These are phyloP conservation scores for Chlorella sp. DNA, from an alignment of 139 green algal species.

Conservation along the genomic window DNA sequence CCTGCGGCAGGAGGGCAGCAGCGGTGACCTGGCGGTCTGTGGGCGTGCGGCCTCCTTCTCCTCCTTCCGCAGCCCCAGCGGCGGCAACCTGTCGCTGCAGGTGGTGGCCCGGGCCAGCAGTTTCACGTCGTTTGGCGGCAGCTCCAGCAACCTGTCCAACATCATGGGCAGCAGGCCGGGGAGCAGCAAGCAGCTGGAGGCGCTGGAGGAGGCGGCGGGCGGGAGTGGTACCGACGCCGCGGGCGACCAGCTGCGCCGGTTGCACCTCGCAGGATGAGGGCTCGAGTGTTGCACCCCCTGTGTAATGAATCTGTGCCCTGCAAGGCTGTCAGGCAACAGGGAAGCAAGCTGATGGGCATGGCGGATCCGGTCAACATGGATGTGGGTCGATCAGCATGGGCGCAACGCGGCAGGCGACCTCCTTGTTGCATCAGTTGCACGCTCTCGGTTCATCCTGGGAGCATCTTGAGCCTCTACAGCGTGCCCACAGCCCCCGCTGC, in stretches of 20 bases:
- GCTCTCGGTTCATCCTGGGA: too few species aligned
- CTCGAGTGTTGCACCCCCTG: too few species aligned
- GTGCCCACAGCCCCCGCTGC: too few species aligned
- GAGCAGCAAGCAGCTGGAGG: not conserved
- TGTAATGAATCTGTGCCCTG: too few species aligned
- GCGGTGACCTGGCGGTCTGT: not conserved
- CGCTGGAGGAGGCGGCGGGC: not conserved
- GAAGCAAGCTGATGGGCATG: too few species aligned
- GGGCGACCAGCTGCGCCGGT: not conserved
- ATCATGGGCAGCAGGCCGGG: not conserved
- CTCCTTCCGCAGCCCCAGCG: not conserved
- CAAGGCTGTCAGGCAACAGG: too few species aligned
- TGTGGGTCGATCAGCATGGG: too few species aligned
- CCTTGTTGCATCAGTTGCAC: too few species aligned
- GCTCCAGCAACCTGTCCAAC: not conserved
- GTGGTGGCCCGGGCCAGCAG: not conserved
- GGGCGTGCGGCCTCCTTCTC: not conserved
- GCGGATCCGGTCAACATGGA: too few species aligned
- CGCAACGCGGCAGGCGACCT: too few species aligned
- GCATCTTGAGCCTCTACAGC: too few species aligned
- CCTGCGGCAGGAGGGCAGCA: not conserved
- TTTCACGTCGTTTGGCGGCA: constrained; percentile 8
- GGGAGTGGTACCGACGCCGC: not conserved
- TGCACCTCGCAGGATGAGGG: not conserved
- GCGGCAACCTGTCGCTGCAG: not conserved